Percentiles rank a stretch among this genome's conserved stretches.
phyloP scores from a whole-genome alignment of 2,329 filamentous ascomycete genomes.

The Penicillium olsonii region DNA sequence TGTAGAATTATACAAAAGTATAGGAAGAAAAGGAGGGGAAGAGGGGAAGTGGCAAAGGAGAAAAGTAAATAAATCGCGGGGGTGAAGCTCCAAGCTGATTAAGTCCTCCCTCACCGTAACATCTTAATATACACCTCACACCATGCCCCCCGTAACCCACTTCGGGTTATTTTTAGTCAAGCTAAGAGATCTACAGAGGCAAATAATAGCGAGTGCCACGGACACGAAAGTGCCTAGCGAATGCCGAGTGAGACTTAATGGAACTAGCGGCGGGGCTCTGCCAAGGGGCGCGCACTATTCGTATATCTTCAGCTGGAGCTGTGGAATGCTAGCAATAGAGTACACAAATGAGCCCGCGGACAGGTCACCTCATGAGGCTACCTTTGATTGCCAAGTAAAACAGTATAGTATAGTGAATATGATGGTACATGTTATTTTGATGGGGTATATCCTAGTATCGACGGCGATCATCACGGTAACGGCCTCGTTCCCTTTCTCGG shows the following conservation, averaged over 20 bases:
- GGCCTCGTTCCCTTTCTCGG: conserved; percentile 40
- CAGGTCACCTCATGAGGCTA: no score
- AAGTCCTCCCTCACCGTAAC: conserved; percentile 19
- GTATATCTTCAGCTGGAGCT: not conserved
- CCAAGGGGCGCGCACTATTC: not conserved
- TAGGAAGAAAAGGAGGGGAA: conserved; percentile 1
- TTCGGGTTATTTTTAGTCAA: conserved; percentile 22
- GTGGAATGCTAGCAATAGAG: no score
- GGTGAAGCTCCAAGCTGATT: conserved; percentile 27
- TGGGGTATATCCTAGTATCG: conserved; percentile 22
- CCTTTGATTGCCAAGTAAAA: no score
- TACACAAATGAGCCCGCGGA: no score
- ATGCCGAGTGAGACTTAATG: conserved; percentile 23
- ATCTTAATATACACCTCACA: conserved; percentile 6
- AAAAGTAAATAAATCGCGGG: conserved; percentile 26
- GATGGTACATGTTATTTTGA: conserved; percentile 1
- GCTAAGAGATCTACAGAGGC: conserved; percentile 6
- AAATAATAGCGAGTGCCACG: conserved; percentile 12
- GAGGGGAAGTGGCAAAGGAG: conserved; percentile 3
- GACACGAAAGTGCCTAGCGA: conserved; percentile 8
- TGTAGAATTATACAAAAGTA: conserved; percentile 10
- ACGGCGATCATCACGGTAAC: conserved; percentile 26
- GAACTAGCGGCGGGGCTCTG: conserved; percentile 15
- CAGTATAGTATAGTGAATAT: not conserved
- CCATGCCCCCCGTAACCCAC: not conserved